phyloP scores from a whole-genome alignment of 192 early-diverging fungal species.

The Mortierella hygrophila region DNA sequence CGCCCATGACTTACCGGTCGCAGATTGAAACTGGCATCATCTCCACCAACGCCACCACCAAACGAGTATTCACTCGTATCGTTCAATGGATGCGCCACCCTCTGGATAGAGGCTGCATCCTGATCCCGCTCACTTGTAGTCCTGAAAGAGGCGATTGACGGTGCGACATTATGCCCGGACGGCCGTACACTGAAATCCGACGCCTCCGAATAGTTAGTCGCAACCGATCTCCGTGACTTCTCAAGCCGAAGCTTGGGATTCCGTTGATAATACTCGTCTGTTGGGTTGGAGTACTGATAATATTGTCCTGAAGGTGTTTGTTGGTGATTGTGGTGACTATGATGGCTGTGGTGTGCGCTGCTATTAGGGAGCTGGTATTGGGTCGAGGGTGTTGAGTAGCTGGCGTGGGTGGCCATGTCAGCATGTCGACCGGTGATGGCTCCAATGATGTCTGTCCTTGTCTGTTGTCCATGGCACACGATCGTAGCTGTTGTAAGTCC shows the following conservation, averaged over 20 bases:
- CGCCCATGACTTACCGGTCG: conserved; percentile 15
- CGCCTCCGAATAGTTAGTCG: conserved; percentile 35
- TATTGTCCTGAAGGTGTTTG: conserved; percentile 27
- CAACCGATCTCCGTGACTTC: conserved; percentile 37
- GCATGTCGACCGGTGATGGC: conserved; percentile 49
- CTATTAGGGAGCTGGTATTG: conserved; percentile 21
- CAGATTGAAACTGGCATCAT: conserved; percentile 4
- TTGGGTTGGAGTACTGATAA: conserved; percentile 46
- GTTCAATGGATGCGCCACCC: neutral
- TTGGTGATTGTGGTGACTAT: conserved; percentile 24
- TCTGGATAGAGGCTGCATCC: conserved; percentile 19
- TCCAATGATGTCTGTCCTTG: conserved; percentile 46
- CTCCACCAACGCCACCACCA: conserved; percentile 9
- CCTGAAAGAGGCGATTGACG: conserved; percentile 39
- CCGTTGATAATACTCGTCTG: conserved; percentile 36
- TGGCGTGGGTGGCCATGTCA: conserved; percentile 26
- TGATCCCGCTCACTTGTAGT: conserved; percentile 35
- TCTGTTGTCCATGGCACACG: conserved; percentile 55
- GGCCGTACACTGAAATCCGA: conserved; percentile 37
- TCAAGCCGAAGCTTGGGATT: conserved; percentile 26
- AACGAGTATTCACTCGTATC: conserved; percentile 24
- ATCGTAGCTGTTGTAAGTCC: conserved; percentile 61
- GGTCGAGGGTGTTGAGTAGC: conserved; percentile 18
- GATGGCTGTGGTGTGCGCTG: conserved; percentile 7
- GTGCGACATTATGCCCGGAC: conserved; percentile 13